Percentiles rank a stretch among this genome's conserved stretches.
Conservation (phyloP, 495 filamentous ascomycete genomes). For the Daldinia loculata region DNA sequence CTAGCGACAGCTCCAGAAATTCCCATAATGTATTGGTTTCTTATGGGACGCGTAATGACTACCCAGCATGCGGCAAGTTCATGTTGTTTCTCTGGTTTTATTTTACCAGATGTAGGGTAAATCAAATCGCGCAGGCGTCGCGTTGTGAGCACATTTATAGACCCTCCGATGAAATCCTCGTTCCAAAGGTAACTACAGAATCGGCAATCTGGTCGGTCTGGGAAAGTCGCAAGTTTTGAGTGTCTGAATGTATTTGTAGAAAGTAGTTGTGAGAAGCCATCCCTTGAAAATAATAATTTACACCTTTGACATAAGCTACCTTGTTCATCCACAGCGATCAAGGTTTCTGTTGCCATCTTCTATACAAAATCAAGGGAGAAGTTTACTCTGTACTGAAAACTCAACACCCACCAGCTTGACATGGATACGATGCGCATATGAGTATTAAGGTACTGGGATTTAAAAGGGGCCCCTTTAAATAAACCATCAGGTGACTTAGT, state of each 20-base stretch:
- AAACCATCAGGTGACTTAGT: too few relatives aligned
- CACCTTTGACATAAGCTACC: slow-evolving; percentile 9
- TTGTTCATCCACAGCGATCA: background rate
- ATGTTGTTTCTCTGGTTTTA: background rate
- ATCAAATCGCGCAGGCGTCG: slow-evolving; percentile 19
- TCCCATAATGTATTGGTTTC: slow-evolving; percentile 6
- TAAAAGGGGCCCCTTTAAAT: too few relatives aligned
- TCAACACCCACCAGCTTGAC: too few relatives aligned
- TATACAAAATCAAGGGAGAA: background rate
- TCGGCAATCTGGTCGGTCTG: slow-evolving; percentile 1
- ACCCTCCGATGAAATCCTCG: slow-evolving; percentile 12
- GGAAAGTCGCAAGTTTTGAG: slow-evolving; percentile 15
- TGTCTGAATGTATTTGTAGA: slow-evolving; percentile 18
- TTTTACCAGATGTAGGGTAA: background rate
- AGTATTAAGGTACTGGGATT: too few relatives aligned
- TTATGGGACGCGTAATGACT: slow-evolving; percentile 10
- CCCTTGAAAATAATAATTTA: slow-evolving; percentile 6
- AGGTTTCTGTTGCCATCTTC: background rate
- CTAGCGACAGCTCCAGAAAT: background rate
- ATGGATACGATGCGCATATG: too few relatives aligned
- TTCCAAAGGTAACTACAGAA: slow-evolving; percentile 26
- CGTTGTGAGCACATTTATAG: background rate
- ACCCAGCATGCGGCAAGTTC: slow-evolving; percentile 11
- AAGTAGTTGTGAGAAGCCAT: slow-evolving; percentile 13
- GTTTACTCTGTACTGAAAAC: background rate